A percentile compares a stretch with the other conserved stretches of the same genome.
Evolutionary conservation across 73 alveolate species (phyloP).

Genomic region (Paramecium caudatum): DNA sequence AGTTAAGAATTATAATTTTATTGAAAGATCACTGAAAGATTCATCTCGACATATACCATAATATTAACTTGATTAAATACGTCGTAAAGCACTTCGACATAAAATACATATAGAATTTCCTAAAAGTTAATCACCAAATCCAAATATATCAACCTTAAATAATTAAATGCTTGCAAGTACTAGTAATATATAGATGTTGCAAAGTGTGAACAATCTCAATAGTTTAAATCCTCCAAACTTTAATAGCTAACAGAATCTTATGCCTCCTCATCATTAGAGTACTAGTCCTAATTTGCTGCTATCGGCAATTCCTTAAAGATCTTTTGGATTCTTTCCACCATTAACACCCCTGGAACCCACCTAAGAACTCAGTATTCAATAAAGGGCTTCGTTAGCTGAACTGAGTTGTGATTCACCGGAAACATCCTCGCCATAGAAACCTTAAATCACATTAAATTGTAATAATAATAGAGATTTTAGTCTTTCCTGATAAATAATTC

Average conservation of each 20-base stretch:
- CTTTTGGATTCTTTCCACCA: background rate
- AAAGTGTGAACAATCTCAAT: too few species aligned
- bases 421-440: conserved; percentile 31
- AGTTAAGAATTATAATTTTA: background rate
- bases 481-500: background rate
- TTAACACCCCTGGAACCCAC: conserved; percentile 26
- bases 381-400: conserved; percentile 21
- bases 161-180: background rate
- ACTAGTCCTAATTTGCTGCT: conserved; percentile 11
- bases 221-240: conserved; percentile 1
- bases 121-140: conserved; percentile 3
- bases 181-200: too few species aligned
- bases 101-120: conserved; percentile 16
- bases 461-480: background rate
- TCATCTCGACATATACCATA: conserved; percentile 15
- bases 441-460: background rate
- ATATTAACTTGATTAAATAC: conserved; percentile 29
- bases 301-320: background rate
- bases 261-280: conserved; percentile 35
- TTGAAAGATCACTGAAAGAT: background rate
- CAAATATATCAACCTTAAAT: too few species aligned
- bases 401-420: conserved; percentile 38
- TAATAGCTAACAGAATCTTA: too few species aligned
- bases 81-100: conserved; percentile 1
- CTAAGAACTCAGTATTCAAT: background rate